Base-by-base conservation (phyloP, 1,284 basidiomycete species). In the Tremellales sp. region DNA sequence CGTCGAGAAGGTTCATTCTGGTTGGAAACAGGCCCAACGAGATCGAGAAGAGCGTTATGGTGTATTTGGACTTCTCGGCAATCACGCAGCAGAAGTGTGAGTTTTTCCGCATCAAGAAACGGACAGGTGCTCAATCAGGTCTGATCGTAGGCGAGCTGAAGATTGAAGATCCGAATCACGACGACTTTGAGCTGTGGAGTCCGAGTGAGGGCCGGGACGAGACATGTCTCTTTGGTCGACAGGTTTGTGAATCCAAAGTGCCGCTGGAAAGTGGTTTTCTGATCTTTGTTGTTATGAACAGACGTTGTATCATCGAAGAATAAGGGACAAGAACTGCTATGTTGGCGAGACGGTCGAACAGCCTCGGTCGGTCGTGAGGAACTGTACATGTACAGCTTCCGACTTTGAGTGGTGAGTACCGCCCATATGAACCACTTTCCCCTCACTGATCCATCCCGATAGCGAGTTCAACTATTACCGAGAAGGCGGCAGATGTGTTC, bases 161-260 rank as follows among this genome's bases (percentile, higher is more conserved):
- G 56, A 47, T 79, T 4, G 78, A 87, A 1, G 75, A 94, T 62
- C 84, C 89, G 4, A 79, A 78, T 26, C 74, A 83, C 39, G 91
- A 95, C 62, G 92, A 97, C 71, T 97, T 95, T 65, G 92, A 95
- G 69, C 72, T 93, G 3, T 97, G 93, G 92, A 89, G 86, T 68
- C 92, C 92, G 0, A 86, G 86, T 48, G 85, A 92, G 64, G 81
- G 83, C 43, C 81, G 92, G 2, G 72, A 76, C 21, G 86, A 90
- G 68, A 73, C 76, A 47, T 89, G 87, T 73, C 67, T 97, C 13
- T 97, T 95, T 61, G 92, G 92, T 24, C 79, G 86, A 52, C 84
- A 86, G 78, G 87, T 87, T 45, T 36, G 74, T 51, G 9, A 4
- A 1, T 36, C 25, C 32, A 6, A 10, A 34, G 38, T 14, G 5